phyloP scores from a whole-genome alignment of 2,329 filamentous ascomycete genomes.

The Cladophialophora carrionii region DNA sequence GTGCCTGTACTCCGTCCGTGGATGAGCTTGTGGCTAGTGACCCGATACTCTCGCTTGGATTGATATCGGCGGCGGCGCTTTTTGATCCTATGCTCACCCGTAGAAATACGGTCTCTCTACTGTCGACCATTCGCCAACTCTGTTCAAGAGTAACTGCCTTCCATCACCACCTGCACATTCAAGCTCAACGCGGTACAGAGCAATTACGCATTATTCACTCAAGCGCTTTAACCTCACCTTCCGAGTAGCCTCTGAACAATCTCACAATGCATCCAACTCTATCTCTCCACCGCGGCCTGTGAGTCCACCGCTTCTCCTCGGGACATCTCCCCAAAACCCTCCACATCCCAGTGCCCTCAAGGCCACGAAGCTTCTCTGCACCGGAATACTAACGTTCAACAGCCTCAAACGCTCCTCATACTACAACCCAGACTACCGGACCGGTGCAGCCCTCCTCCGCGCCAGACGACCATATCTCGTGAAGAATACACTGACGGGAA shows the following conservation, averaged over 20 bases:
- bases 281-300: conserved; percentile 7
- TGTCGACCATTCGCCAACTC: not conserved
- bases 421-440: conserved; percentile 85
- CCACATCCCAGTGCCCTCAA: not conserved
- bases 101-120: not conserved
- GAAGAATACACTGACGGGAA: conserved; percentile 82
- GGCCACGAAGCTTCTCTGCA: not conserved
- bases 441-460: conserved; percentile 85
- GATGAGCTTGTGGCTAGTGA: no score
- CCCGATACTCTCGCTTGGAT: not conserved
- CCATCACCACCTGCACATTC: not conserved
- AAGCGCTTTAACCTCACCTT: not conserved
- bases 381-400: conserved; percentile 7
- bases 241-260: not conserved
- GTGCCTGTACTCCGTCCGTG: no score
- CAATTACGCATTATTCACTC: not conserved
- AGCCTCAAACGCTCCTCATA: conserved; percentile 70
- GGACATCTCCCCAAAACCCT: not conserved
- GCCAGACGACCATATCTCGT: conserved; percentile 89
- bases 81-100: not conserved
- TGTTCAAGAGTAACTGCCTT: not conserved
- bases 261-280: conserved; percentile 3
- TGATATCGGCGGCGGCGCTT: not conserved
- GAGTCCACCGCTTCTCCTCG: not conserved
- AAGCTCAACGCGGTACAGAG: not conserved